Base-by-base conservation (phyloP, 1,284 basidiomycete genomes). In the Boletus smithii region DNA sequence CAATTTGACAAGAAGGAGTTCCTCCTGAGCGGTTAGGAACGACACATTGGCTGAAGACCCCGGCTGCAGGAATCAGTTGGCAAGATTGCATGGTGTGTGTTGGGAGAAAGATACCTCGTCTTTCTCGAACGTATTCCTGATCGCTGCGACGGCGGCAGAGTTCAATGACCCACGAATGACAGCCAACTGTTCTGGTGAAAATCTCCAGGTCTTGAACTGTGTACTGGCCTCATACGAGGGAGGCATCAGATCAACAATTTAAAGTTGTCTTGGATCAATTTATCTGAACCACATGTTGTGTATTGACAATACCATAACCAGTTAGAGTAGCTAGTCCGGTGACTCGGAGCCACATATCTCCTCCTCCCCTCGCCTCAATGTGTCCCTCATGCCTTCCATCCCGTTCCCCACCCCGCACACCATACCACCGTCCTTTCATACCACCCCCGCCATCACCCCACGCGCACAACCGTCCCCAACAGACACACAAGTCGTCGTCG, bases 121-220 rank as follows among this genome's bases (percentile, higher is more conserved):
- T 27, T 79, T 75, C 59, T 94, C 90, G 46, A 91, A 83, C 23
- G 88, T 85, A 31, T 75, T 72, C 43, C 78, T 79, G 56, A 95
- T 91, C 3, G 80, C 81, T 42, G 79, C 73, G 23, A 93, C 85
- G 5, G 91, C 88, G 32, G 78, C 81, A 37, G 73, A 69, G 59
- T 94, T 97, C 51, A 95, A 68, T 26, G 80, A 74, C 16, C 67
- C 56, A 14, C 93, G 80, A 39, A 82, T 76, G 8, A 73, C 59
- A 4, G 61, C 69, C 3, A 97, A 76, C 48, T 80, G 73, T 42
- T 81, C 76, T 18, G 73, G 69, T 0, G 92, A 93, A 69, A 84
- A 95, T 39, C 92, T 74, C 93, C 93, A 97, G 65, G 93, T 84
- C 53, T 73, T 78, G 69, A 76, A 95, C 65, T 97, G 93, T 0